A percentile compares a stretch with the other conserved stretches of the same genome.
These are phyloP conservation scores for Hypoxylon fragiforme DNA, from an alignment of 495 filamentous ascomycete species.

Conservation along the genomic window DNA sequence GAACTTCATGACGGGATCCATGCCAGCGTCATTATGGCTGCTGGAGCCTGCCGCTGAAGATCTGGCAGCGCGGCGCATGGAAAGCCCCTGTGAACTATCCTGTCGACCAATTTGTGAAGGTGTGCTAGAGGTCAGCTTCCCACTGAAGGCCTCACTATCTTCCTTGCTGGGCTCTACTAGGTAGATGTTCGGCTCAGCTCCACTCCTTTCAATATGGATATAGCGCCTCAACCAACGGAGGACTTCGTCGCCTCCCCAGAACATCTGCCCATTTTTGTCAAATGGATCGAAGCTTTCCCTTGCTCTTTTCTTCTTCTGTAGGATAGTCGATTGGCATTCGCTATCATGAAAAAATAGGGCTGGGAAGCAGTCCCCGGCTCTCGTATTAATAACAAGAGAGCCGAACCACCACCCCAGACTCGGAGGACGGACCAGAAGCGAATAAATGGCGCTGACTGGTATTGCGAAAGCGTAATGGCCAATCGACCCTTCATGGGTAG, in stretches of 20 bases:
- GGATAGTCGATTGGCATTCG: constrained; percentile 93
- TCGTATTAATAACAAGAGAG: constrained; percentile 87
- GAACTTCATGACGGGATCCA: constrained; percentile 94
- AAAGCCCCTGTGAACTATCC: constrained; percentile 43
- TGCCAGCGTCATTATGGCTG: constrained; percentile 64
- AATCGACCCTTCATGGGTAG: constrained; percentile 66
- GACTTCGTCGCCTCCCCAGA: constrained; percentile 98
- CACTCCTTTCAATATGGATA: constrained; percentile 77
- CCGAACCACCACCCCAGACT: constrained; percentile 99
- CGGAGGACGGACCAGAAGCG: constrained; percentile 84
- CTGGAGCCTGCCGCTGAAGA: constrained; percentile 34
- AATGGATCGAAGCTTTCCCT: constrained; percentile 90
- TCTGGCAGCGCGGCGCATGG: constrained; percentile 33
- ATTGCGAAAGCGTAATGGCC: constrained; percentile 92
- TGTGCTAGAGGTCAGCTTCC: constrained; percentile 52
- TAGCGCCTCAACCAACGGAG: constrained; percentile 87
- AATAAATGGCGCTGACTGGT: constrained; percentile 87
- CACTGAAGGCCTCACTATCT: constrained; percentile 80
- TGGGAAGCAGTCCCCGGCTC: constrained; percentile 87
- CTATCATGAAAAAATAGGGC: constrained; percentile 96
- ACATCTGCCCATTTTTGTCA: constrained; percentile 78
- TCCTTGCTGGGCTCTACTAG: constrained; percentile 84
- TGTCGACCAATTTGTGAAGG: constrained; percentile 45
- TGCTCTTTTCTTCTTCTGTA: constrained; percentile 85
- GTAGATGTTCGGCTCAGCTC: constrained; percentile 84